Evolutionary conservation across 2,329 filamentous ascomycete species (phyloP), one percentile per base, ranked within the genome.

Genomic region (Thermoascus crustaceus): DNA sequence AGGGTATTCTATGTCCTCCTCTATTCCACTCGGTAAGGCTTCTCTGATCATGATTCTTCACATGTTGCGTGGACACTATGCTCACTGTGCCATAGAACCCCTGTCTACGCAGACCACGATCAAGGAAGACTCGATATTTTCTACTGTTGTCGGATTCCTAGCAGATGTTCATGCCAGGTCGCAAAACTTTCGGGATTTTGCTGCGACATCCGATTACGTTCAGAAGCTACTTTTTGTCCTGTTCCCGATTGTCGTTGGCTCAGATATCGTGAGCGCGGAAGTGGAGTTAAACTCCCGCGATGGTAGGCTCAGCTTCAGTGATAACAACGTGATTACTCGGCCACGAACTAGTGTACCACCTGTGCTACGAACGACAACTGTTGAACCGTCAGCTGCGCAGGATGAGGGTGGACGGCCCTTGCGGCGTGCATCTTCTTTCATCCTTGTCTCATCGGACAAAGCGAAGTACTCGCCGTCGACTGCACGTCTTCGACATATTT

Each of bases 181-280:
- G 3, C 58, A 69, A 2, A 73, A 75, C 17, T 96, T 96, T 56
- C 75, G 83, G 38, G 87, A 95, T 29, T 95, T 93, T 57, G 76
- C 85, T 0, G 63, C 82, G 7, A 74, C 73, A 1, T 93, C 88
- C 0, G 82, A 84, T 29, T 96, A 94, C 59, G 68, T 89, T 1
- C 80, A 89, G 41, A 71, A 86, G 30, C 66, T 98, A 3, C 69
- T 95, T 1, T 76, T 78, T 22, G 80, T 86, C 8, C 67, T 96
- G 2, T 98, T 91, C 54, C 88, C 91, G 2, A 77, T 91, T 11
- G 75, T 95, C 32, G 87, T 94, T 17, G 89, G 85, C 47, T 80
- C 85, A 8, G 86, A 95, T 59, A 73, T 80, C 14, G 80, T 95
- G 24, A 82, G 76, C 36, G 80, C 91, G 0, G 84, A 91, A 49